phyloP scores from a whole-genome alignment of 2,329 filamentous ascomycete species.

The Epichloe uncinata region DNA sequence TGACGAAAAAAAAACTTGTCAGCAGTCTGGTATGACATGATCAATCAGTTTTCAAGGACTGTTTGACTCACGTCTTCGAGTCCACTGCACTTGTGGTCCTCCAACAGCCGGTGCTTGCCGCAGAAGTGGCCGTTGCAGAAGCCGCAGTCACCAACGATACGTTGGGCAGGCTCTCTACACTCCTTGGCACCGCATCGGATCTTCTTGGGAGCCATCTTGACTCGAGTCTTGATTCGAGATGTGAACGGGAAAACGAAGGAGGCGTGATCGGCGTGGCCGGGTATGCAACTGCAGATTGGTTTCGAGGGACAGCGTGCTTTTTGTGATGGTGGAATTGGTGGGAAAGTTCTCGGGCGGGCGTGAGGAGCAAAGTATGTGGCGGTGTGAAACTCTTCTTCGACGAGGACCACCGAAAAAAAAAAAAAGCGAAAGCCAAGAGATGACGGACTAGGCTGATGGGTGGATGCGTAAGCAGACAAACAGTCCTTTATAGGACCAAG shows the following conservation, averaged over 20 bases:
- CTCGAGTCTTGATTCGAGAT: neutral
- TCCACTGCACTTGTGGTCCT: conserved; percentile 86
- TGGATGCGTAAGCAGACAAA: conserved; percentile 6
- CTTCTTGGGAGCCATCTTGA: conserved; percentile 57
- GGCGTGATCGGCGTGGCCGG: neutral
- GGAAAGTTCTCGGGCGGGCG: neutral
- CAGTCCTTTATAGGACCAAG: conserved; percentile 5
- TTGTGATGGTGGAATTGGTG: neutral
- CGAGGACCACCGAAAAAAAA: neutral
- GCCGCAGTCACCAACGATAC: conserved; percentile 89
- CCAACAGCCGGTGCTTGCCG: conserved; percentile 83
- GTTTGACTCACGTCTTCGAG: conserved; percentile 64
- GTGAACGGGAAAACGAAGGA: neutral
- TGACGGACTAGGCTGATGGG: conserved; percentile 4
- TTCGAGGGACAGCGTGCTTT: neutral
- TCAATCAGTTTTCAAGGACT: neutral
- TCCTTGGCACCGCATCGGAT: conserved; percentile 79
- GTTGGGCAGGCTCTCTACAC: conserved; percentile 77
- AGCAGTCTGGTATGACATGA: conserved; percentile 1
- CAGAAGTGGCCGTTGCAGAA: conserved; percentile 94
- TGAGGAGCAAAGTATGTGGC: neutral
- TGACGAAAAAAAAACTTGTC: conserved; percentile 17
- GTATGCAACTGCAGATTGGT: neutral
- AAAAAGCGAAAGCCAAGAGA: neutral
- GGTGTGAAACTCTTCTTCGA: neutral